These are phyloP conservation scores for Beauveria varroae DNA, from an alignment of 2,329 filamentous ascomycete genomes.

Conservation along the genomic window DNA sequence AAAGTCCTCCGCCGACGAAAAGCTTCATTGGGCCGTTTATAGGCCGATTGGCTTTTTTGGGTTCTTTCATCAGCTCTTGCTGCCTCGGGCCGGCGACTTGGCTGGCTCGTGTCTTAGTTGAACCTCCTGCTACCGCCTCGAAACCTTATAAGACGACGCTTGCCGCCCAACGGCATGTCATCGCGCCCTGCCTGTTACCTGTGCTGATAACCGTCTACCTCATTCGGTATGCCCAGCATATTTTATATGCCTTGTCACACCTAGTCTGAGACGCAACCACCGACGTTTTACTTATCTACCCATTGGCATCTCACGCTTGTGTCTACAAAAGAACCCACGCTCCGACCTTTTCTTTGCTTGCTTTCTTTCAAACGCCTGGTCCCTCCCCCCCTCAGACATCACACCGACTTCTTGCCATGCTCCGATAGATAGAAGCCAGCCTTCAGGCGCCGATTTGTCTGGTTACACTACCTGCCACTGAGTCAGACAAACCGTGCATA, in stretches of 20 bases:
- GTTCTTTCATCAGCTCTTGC: background rate
- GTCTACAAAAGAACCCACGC: background rate
- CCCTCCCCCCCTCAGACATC: background rate
- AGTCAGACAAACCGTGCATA: constrained; percentile 2
- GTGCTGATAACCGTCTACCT: background rate
- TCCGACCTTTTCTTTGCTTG: background rate
- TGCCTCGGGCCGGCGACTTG: background rate
- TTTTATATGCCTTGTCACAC: background rate
- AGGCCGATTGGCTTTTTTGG: background rate
- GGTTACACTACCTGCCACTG: background rate
- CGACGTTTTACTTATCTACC: background rate
- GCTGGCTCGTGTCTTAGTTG: background rate
- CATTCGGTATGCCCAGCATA: background rate
- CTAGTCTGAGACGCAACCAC: background rate
- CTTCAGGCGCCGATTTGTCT: background rate
- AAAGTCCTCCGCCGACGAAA: background rate
- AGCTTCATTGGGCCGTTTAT: background rate
- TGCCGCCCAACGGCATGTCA: constrained; percentile 2
- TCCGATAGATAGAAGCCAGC: background rate
- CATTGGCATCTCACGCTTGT: background rate
- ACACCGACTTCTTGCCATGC: constrained; percentile 5
- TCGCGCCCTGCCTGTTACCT: background rate
- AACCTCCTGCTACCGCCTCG: background rate
- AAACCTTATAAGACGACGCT: constrained; percentile 1
- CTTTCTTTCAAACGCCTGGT: background rate